phyloP scores from a whole-genome alignment of 805 yeast species.

The Candida ovalis region DNA sequence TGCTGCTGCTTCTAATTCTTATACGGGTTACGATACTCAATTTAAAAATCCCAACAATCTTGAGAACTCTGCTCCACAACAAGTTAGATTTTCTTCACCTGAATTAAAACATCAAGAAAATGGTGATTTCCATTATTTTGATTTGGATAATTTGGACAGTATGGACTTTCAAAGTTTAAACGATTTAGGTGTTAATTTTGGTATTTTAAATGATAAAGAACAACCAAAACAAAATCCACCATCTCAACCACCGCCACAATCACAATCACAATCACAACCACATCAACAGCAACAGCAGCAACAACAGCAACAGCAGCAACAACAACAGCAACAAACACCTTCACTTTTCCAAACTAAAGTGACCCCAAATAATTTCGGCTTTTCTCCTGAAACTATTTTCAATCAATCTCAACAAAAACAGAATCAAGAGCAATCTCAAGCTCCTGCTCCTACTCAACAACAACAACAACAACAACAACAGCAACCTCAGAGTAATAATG shows the following conservation, averaged over 20 bases:
- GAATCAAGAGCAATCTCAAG: neutral
- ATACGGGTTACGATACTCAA: conserved; percentile 38
- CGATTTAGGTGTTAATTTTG: conserved; percentile 21
- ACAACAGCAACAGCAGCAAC: neutral
- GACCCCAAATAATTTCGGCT: conserved; percentile 7
- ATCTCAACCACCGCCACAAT: neutral
- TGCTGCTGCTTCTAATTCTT: conserved; percentile 59
- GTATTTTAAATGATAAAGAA: conserved; percentile 2
- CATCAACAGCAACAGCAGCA: neutral
- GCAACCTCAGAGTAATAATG: neutral
- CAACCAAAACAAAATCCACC: neutral
- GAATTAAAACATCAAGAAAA: conserved; percentile 38
- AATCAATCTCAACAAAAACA: conserved; percentile 4
- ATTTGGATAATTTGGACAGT: conserved; percentile 27
- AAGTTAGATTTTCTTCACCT: conserved; percentile 80
- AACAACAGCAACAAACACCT: conserved; percentile 3
- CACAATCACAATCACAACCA: neutral
- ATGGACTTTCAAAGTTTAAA: conserved; percentile 21
- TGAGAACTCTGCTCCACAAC: conserved; percentile 50
- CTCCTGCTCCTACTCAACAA: conserved; percentile 6
- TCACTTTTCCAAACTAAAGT: conserved; percentile 9
- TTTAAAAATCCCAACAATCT: conserved; percentile 8
- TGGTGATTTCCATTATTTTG: conserved; percentile 32
- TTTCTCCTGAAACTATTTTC: conserved; percentile 11
- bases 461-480: conserved; percentile 8